These are phyloP conservation scores for Rhodotorula sp. DNA, from an alignment of 1,284 basidiomycete genomes.

Conservation along the genomic window DNA sequence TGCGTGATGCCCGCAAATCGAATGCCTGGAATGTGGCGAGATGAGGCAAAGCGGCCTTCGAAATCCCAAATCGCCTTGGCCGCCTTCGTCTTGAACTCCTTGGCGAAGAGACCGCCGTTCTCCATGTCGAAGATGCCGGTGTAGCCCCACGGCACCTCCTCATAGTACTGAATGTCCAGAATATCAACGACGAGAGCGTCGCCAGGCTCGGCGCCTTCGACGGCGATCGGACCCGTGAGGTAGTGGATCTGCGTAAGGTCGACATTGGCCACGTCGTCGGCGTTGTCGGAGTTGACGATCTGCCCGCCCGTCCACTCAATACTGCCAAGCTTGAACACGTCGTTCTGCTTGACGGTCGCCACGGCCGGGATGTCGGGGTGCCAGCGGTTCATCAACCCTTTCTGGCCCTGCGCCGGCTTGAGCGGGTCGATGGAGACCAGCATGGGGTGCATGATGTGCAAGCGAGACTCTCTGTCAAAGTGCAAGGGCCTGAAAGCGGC, in stretches of 20 bases:
- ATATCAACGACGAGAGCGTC: constrained; percentile 76
- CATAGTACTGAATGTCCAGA: constrained; percentile 71
- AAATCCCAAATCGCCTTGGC: constrained; percentile 80
- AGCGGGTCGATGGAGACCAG: constrained; percentile 44
- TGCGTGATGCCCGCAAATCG: constrained; percentile 75
- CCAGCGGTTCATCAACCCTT: constrained; percentile 49
- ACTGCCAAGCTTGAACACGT: constrained; percentile 66
- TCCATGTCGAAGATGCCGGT: constrained; percentile 66
- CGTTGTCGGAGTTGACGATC: constrained; percentile 42
- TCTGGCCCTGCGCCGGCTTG: constrained; percentile 42
- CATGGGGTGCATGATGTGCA: background rate
- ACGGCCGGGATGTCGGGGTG: constrained; percentile 50
- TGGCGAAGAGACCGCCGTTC: constrained; percentile 72
- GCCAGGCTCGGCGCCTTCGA: constrained; percentile 73
- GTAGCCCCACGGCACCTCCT: constrained; percentile 78
- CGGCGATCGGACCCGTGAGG: constrained; percentile 70
- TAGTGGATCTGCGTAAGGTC: constrained; percentile 70
- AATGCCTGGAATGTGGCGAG: constrained; percentile 74
- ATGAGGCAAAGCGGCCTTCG: constrained; percentile 68
- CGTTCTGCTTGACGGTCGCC: constrained; percentile 42
- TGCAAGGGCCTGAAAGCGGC: too few relatives aligned
- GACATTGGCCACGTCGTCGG: constrained; percentile 66
- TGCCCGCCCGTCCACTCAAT: constrained; percentile 43
- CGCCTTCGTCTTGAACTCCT: constrained; percentile 68
- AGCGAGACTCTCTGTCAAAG: background rate